Conservation (phyloP, 306 rosid species). For the Lagenaria siceraria region DNA sequence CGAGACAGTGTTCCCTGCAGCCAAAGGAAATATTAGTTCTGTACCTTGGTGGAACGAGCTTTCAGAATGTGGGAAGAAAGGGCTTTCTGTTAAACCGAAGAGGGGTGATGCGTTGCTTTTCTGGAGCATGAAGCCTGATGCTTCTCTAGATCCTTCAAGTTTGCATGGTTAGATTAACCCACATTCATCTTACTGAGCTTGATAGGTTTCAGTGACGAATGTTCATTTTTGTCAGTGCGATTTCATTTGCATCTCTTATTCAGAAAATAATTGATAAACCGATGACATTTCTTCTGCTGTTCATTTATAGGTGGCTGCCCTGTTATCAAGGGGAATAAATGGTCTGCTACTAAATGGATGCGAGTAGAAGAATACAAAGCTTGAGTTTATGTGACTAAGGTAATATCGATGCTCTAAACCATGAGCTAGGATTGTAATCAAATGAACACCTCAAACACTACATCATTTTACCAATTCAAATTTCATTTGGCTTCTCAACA, state of each 20-base stretch:
- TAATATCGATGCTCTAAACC: background rate
- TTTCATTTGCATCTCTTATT: background rate
- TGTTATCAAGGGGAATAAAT: constrained; percentile 86
- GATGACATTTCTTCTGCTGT: background rate
- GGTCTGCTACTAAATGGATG: constrained; percentile 97
- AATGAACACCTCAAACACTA: background rate
- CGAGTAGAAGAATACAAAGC: constrained; percentile 61
- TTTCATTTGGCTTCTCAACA: background rate
- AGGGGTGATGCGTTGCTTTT: constrained; percentile 94
- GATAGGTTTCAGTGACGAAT: background rate
- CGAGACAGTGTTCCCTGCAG: constrained; percentile 96
- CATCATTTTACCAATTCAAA: background rate
- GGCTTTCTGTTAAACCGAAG: constrained; percentile 91
- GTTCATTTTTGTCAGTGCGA: background rate
- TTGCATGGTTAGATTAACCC: constrained; percentile 62
- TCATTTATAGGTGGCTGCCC: constrained; percentile 89
- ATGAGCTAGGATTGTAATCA: background rate
- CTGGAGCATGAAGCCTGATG: constrained; percentile 99
- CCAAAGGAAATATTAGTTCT: constrained; percentile 81
- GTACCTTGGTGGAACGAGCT: constrained; percentile 98
- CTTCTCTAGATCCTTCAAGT: constrained; percentile 77
- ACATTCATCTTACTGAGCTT: background rate
- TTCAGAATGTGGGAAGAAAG: constrained; percentile 83
- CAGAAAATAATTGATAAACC: background rate
- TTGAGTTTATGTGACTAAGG: constrained; percentile 23